phyloP scores from a whole-genome alignment of 148 eudicot genomes.

The Rhododendron simsii region DNA sequence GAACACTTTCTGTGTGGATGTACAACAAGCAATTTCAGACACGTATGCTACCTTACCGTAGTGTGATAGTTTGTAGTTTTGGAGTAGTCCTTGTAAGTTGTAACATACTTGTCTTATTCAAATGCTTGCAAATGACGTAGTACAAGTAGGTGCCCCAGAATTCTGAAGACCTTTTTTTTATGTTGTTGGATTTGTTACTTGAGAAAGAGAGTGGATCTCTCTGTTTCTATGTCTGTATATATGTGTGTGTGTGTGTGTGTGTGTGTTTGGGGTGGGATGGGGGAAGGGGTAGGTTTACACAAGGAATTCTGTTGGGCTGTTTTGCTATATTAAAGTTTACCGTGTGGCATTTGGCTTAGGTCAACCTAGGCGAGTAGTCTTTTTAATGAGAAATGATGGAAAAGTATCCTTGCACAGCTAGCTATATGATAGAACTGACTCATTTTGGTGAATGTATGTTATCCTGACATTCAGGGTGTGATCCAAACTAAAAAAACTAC shows the following conservation, averaged over 20 bases:
- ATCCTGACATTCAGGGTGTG: not conserved
- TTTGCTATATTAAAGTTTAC: not conserved
- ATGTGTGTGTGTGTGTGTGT: no score
- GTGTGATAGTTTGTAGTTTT: not conserved
- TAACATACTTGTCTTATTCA: not conserved
- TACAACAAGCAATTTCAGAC: not conserved
- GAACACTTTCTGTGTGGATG: not conserved
- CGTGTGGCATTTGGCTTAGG: not conserved
- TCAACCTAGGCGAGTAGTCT: not conserved
- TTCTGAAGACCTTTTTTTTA: not conserved
- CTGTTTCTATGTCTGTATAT: not conserved
- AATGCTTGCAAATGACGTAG: not conserved
- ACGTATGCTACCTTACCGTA: not conserved
- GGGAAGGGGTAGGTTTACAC: not conserved
- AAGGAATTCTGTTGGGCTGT: not conserved
- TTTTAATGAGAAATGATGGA: not conserved
- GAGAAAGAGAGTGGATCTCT: not conserved
- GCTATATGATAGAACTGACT: not conserved
- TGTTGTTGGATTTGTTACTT: not conserved
- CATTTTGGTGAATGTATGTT: not conserved
- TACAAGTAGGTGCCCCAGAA: not conserved
- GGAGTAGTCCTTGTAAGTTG: not conserved
- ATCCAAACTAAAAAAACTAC: not conserved
- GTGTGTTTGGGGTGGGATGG: not conserved
- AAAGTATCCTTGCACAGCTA: not conserved